Evolutionary conservation across 768 basidiomycete species (phyloP).

Genomic region (Calocybe cyanea): DNA sequence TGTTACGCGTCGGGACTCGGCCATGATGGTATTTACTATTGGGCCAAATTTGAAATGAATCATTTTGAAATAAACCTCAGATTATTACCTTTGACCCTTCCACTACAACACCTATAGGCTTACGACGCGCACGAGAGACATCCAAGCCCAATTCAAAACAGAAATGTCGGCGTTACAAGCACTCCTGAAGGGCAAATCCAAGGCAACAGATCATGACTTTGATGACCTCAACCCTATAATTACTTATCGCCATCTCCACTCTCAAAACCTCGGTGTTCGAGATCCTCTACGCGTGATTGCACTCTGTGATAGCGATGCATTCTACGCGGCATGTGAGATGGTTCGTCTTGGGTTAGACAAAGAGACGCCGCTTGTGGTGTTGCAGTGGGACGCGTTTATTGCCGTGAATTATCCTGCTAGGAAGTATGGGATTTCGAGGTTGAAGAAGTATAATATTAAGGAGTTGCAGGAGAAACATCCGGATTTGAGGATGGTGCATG

Average conservation of each 20-base stretch:
- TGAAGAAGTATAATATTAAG: slow-evolving; percentile 60
- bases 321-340: slow-evolving; percentile 85
- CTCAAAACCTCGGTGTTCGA: slow-evolving; percentile 61
- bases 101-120: no score
- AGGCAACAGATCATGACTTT: slow-evolving; percentile 42
- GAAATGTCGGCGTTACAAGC: background rate
- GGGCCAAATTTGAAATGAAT: no score
- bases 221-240: slow-evolving; percentile 63
- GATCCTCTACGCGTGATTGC: slow-evolving; percentile 84
- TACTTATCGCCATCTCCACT: slow-evolving; percentile 76
- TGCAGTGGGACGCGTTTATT: slow-evolving; percentile 87
- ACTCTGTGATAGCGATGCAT: slow-evolving; percentile 88
- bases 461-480: slow-evolving; percentile 89
- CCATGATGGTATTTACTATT: no score
- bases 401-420: slow-evolving; percentile 96
- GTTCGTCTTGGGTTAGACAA: slow-evolving; percentile 64
- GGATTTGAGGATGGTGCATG: slow-evolving; percentile 80
- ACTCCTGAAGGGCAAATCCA: slow-evolving; percentile 47
- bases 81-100: no score
- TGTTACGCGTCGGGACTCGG: no score
- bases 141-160: no score
- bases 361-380: slow-evolving; percentile 70
- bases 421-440: slow-evolving; percentile 88
- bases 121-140: no score
- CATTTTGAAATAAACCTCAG: no score